phyloP scores from a whole-genome alignment of 345 rosid genomes.

The Acer negundo region DNA sequence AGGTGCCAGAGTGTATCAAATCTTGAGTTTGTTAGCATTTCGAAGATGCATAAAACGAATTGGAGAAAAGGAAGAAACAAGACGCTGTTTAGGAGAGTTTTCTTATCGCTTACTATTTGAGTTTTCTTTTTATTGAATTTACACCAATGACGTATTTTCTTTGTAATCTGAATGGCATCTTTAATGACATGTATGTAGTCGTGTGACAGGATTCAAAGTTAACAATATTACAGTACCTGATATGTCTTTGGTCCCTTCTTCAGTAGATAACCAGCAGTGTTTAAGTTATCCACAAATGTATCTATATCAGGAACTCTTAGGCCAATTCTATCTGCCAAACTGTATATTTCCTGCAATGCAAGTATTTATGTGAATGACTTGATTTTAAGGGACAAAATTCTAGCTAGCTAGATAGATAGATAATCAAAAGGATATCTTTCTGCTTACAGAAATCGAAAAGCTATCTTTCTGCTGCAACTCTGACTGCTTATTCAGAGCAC shows the following conservation, averaged over 20 bases:
- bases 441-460: constrained; percentile 74
- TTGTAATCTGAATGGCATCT: background rate
- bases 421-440: constrained; percentile 3
- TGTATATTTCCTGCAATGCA: constrained; percentile 79
- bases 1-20: background rate
- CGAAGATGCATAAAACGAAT: background rate
- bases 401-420: constrained; percentile 13
- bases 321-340: constrained; percentile 87
- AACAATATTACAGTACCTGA: constrained; percentile 55
- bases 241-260: constrained; percentile 93
- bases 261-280: constrained; percentile 79
- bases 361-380: background rate
- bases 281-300: constrained; percentile 81
- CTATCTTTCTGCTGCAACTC: constrained; percentile 86
- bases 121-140: background rate
- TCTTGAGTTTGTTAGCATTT: background rate
- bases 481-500: constrained; percentile 88
- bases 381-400: constrained; percentile 8
- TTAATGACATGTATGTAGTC: background rate
- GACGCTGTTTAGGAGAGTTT: background rate
- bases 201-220: background rate
- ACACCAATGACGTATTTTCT: background rate
- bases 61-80: background rate
- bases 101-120: background rate
- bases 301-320: constrained; percentile 90